Evolutionary conservation across 1,139 yeast genomes (phyloP), one percentile per base, ranked within the genome.

Genomic region (Scheffersomyces insectosa): DNA sequence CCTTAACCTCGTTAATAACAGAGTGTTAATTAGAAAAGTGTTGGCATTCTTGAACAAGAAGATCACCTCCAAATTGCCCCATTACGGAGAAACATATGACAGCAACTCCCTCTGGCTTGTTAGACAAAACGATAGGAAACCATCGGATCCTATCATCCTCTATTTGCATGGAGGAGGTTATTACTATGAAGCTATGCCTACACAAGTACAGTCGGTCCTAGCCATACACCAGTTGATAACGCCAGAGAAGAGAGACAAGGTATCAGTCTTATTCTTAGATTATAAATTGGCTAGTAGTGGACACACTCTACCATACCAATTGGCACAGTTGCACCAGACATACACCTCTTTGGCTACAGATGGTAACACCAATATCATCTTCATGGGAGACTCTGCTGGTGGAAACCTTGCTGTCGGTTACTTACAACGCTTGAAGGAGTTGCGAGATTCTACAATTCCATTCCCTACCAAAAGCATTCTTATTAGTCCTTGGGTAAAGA

Each of bases 101-200:
- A 49, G 56, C n/a, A 57, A 62, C 42, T 66, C 73, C 5, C 53
- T 59, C 36, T 74, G 79, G 78, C 40, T 73, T 10, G 68, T 60
- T 4, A 67, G 68, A 47, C 62, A 60, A 37, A 58, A 59, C 3
- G 50, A 59, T 31, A 52, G 67, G 28, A 51, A 59, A n/a, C 46
- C 54, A 0, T 39, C 46, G 5, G 76, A 72, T 45, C 77, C 77
- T 1, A 54, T 74, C 13, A 52, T 74, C 15, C 54, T 73, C 23
- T 73, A 61, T 46, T 48, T 59, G 11, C 79, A 74, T 47, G 79
- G 79, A 13, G 79, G 79, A 2, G 79, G 78, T 2, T 73, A 62
- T 49, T 70, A 61, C 42, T 43, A 70, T 32, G 67, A 72, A 44
- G 65, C 74, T 1, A 55, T 57, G 41, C 65, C 67, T 0, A 54